phyloP scores from a whole-genome alignment of 768 basidiomycete species.

The Mycena amicta region DNA sequence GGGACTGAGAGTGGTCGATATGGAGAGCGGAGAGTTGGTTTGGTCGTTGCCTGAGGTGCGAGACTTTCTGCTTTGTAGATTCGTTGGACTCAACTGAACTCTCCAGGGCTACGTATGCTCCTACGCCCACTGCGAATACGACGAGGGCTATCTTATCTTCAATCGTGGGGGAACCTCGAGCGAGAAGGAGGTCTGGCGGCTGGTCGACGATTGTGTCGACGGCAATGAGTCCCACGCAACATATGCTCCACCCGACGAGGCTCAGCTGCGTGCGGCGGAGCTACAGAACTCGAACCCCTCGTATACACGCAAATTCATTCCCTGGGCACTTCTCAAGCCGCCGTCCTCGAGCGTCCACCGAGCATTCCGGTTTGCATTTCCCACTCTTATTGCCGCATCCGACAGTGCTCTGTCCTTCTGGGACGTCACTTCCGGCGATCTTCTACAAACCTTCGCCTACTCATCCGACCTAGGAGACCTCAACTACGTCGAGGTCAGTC shows the following conservation, averaged over 20 bases:
- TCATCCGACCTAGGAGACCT: constrained; percentile 42
- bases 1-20: constrained; percentile 60
- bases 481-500: constrained; percentile 63
- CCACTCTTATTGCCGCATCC: constrained; percentile 58
- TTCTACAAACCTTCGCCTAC: constrained; percentile 50
- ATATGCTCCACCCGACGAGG: constrained; percentile 36
- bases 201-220: constrained; percentile 37
- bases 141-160: constrained; percentile 69
- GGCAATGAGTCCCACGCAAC: constrained; percentile 21
- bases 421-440: constrained; percentile 55
- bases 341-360: constrained; percentile 40
- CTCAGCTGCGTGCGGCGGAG: constrained; percentile 22
- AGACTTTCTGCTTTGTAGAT: neutral
- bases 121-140: constrained; percentile 76
- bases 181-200: constrained; percentile 74
- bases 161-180: constrained; percentile 49
- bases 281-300: constrained; percentile 5
- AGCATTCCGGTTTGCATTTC: constrained; percentile 72
- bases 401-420: constrained; percentile 54
- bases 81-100: constrained; percentile 4
- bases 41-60: constrained; percentile 66
- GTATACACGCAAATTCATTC: constrained; percentile 55
- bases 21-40: constrained; percentile 48
- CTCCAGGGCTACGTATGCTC: constrained; percentile 54
- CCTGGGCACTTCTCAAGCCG: constrained; percentile 56